Evolutionary conservation across 441 rosid genomes (phyloP), one percentile per base, ranked within the genome.

Genomic region (Biscutella auriculata): DNA sequence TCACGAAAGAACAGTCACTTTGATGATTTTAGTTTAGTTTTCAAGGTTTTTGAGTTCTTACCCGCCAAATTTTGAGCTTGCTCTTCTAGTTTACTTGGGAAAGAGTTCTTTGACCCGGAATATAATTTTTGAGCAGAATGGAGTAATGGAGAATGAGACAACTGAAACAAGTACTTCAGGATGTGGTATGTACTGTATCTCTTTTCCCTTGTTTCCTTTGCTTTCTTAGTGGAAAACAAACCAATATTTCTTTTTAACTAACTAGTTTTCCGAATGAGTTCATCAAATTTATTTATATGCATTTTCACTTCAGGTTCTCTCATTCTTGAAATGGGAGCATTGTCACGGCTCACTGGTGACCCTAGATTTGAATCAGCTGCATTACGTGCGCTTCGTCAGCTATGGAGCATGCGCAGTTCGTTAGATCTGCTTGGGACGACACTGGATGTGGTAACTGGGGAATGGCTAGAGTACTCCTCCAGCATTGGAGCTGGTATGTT

Each of bases 111-210:
- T 57, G 19, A 57, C 53, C 35, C 48, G 52, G 40, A 50, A 19
- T 26, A 43, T 14, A 35, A 27, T 60, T 13, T 53, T 35, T 83
- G 73, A 78, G 54, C 88, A 91, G 98, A 73, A 78, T 71, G 98
- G 98, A 78, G 87, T 87, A 53, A 76, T 79, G 66, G 80, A 75
- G 73, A 73, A 79, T 58, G 98, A 91, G 78, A 91, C 91, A 30
- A 82, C 87, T 16, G 96, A 85, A 77, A 91, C 98, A 60, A 91
- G 98, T 80, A 85, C 98, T 54, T 90, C 97, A 15, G 94, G 96
- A 27, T 87, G 97, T 75, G 95, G 95, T 87, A 76, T 82, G 83
- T 53, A 54, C 52, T 49, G 60, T 46, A 49, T 11, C n/a, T n/a
- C n/a, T n/a, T 27, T 40, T 13, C 40, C 21, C 39, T 25, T 42